Evolutionary conservation across 768 basidiomycete genomes (phyloP).

Genomic region (Rhodocollybia butyracea): DNA sequence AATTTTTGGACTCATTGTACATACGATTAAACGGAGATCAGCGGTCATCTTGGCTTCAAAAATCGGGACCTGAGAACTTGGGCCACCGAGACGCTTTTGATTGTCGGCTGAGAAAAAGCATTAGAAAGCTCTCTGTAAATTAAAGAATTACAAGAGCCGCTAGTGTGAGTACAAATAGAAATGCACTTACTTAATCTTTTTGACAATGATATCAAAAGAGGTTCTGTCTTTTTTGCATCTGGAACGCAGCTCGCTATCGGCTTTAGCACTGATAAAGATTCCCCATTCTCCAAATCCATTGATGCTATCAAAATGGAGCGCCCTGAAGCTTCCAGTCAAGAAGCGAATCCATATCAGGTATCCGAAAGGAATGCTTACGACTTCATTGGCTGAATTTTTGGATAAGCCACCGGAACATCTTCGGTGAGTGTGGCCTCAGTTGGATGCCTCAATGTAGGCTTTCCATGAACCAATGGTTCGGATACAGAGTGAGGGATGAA

Average conservation of each 20-base stretch:
- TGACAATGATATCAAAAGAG: slow-evolving; percentile 51
- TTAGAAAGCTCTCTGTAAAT: slow-evolving; percentile 62
- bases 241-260: slow-evolving; percentile 47
- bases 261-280: slow-evolving; percentile 53
- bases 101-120: slow-evolving; percentile 71
- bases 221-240: slow-evolving; percentile 41
- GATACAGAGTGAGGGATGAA: background rate
- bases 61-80: slow-evolving; percentile 47
- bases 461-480: background rate
- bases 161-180: background rate
- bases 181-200: slow-evolving; percentile 58
- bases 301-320: slow-evolving; percentile 55
- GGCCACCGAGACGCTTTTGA: slow-evolving; percentile 53
- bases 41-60: slow-evolving; percentile 68
- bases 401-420: slow-evolving; percentile 30
- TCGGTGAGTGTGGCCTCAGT: background rate
- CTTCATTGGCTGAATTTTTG: slow-evolving; percentile 54
- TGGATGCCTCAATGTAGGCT: no score
- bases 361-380: slow-evolving; percentile 27
- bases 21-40: slow-evolving; percentile 48
- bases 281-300: slow-evolving; percentile 65
- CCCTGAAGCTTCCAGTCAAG: no score
- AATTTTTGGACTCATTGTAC: slow-evolving; percentile 16
- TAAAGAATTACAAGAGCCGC: background rate
- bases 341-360: background rate